These are phyloP conservation scores for Metahyphopichia silvanorum DNA, from an alignment of 805 yeast species.

Conservation along the genomic window DNA sequence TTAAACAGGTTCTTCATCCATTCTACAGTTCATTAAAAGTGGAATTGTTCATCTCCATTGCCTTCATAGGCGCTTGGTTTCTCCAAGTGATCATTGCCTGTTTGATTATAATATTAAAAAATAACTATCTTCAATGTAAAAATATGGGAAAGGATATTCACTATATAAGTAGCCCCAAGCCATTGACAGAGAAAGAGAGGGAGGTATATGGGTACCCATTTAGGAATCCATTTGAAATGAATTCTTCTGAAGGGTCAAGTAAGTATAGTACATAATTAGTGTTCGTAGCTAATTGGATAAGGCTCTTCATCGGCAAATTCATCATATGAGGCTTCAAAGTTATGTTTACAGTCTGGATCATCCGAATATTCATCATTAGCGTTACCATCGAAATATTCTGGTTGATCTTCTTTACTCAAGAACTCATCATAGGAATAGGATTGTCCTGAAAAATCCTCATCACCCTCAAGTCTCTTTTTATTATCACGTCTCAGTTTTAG, in stretches of 20 bases:
- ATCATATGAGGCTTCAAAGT: conserved; percentile 34
- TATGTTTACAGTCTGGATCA: conserved; percentile 29
- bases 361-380: conserved; percentile 26
- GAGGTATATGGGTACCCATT: conserved; percentile 24
- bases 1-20: conserved; percentile 23
- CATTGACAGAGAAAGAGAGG: conserved; percentile 21
- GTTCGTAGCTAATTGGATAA: no score
- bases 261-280: conserved; percentile 4
- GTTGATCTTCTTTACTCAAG: conserved; percentile 34
- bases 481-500: conserved; percentile 2
- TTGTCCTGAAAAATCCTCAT: not conserved
- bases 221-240: conserved; percentile 9
- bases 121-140: no score
- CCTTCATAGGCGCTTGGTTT: conserved; percentile 47
- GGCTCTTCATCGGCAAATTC: conserved; percentile 16
- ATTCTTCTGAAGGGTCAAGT: conserved; percentile 5
- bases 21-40: conserved; percentile 34
- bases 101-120: no score
- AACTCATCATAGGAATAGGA: conserved; percentile 27
- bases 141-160: not conserved
- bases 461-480: conserved; percentile 3
- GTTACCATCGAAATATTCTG: conserved; percentile 35
- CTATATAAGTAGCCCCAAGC: conserved; percentile 24
- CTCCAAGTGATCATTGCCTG: conserved; percentile 41
- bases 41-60: conserved; percentile 48